Evolutionary conservation across 441 rosid species (phyloP).

Genomic region (Erodium trifolium): DNA sequence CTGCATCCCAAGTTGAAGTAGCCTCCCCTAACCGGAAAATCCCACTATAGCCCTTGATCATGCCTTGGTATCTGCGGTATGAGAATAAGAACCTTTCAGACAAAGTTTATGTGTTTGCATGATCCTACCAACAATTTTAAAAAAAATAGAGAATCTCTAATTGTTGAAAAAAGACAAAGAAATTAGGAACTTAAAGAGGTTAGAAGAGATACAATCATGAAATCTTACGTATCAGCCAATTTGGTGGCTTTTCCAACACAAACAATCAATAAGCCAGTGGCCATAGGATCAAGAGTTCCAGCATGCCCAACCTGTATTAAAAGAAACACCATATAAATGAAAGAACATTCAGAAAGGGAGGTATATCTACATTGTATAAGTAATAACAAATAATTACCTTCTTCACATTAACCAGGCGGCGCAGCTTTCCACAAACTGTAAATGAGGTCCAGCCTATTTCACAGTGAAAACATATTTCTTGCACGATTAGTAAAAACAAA

Average conservation of each 20-base stretch:
- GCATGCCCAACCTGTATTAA: constrained; percentile 81
- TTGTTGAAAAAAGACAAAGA: background rate
- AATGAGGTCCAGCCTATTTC: constrained; percentile 87
- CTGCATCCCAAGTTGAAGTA: constrained; percentile 91
- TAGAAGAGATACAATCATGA: too few relatives aligned
- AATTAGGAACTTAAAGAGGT: constrained; percentile 1
- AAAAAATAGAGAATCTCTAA: too few relatives aligned
- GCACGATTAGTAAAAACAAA: constrained; percentile 1
- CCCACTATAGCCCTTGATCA: constrained; percentile 86
- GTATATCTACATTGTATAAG: constrained; percentile 1
- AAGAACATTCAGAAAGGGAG: background rate
- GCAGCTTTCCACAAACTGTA: constrained; percentile 94
- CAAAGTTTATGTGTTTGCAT: constrained; percentile 1
- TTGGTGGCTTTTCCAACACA: constrained; percentile 91
- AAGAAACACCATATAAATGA: constrained; percentile 11
- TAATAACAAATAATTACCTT: constrained; percentile 43
- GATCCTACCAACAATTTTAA: constrained; percentile 1
- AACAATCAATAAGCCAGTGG: constrained; percentile 84
- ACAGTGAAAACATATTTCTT: constrained; percentile 14
- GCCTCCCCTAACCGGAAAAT: constrained; percentile 95
- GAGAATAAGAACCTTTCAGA: constrained; percentile 16
- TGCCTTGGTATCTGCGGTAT: constrained; percentile 74
- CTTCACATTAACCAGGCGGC: constrained; percentile 75
- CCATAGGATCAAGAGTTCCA: constrained; percentile 98
- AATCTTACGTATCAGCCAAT: constrained; percentile 64